A percentile compares a stretch with the other conserved stretches of the same genome.
These are phyloP conservation scores for Hypomyces perniciosus DNA, from an alignment of 2,329 filamentous ascomycete species.

Conservation along the genomic window DNA sequence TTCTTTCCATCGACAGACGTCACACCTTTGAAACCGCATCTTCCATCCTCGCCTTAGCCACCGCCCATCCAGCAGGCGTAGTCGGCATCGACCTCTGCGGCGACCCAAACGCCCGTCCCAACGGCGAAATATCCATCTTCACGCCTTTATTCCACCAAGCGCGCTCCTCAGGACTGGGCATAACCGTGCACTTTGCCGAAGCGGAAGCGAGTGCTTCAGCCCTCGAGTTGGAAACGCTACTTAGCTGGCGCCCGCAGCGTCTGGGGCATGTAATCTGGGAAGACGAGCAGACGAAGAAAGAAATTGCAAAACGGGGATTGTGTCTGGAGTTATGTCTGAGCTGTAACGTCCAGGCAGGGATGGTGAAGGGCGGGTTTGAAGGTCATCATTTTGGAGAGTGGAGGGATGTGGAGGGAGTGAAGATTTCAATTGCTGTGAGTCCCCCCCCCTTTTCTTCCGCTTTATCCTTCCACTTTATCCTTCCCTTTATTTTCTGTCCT, in stretches of 20 bases:
- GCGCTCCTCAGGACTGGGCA: conserved; percentile 44
- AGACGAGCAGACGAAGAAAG: conserved; percentile 49
- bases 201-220: conserved; percentile 49
- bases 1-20: conserved; percentile 69
- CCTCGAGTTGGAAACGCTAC: conserved; percentile 56
- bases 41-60: conserved; percentile 59
- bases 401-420: conserved; percentile 51
- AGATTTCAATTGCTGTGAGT: conserved; percentile 65
- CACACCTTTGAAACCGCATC: conserved; percentile 52
- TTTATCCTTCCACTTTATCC: not conserved
- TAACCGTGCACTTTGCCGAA: conserved; percentile 79
- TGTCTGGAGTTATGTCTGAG: conserved; percentile 73
- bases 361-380: conserved; percentile 59
- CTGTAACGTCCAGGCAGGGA: conserved; percentile 72
- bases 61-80: conserved; percentile 45
- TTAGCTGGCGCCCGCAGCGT: conserved; percentile 60
- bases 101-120: conserved; percentile 50
- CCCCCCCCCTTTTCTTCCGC: not conserved
- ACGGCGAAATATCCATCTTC: conserved; percentile 56
- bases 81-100: conserved; percentile 77
- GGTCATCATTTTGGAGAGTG: conserved; percentile 76
- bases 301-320: conserved; percentile 47
- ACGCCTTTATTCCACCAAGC: conserved; percentile 55
- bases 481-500: not conserved
- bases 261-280: conserved; percentile 78